These are phyloP conservation scores for Galerina marginata DNA, from an alignment of 768 basidiomycete species.

Conservation along the genomic window DNA sequence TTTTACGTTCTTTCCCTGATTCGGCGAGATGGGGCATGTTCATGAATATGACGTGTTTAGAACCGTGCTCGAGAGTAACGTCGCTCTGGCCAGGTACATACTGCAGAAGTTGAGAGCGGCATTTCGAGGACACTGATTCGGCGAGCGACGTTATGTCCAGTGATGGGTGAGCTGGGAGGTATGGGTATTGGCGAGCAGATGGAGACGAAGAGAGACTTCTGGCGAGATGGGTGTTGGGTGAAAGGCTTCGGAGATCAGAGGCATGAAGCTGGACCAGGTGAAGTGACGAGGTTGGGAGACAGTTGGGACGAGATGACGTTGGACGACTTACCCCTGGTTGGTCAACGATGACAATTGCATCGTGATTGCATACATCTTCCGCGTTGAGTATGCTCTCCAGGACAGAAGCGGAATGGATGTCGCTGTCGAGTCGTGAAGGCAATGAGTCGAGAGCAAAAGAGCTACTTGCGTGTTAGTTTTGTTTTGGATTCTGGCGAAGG, in stretches of 20 bases:
- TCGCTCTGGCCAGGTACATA: slow-evolving; percentile 43
- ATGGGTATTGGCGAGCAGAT: slow-evolving; percentile 66
- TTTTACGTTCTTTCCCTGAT: slow-evolving; percentile 48
- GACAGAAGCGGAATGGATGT: slow-evolving; percentile 38
- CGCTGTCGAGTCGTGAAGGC: slow-evolving; percentile 35
- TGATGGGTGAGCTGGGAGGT: slow-evolving; percentile 45
- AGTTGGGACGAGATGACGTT: neutral
- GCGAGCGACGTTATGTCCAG: slow-evolving; percentile 42
- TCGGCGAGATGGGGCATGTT: slow-evolving; percentile 57
- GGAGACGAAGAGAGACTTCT: slow-evolving; percentile 52
- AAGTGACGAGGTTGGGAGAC: neutral
- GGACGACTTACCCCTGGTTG: slow-evolving; percentile 69
- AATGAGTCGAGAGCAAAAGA: slow-evolving; percentile 52
- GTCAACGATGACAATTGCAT: slow-evolving; percentile 70
- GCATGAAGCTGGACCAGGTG: slow-evolving; percentile 62
- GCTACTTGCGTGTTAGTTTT: slow-evolving; percentile 36
- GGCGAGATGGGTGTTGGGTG: slow-evolving; percentile 52
- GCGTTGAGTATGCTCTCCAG: slow-evolving; percentile 49
- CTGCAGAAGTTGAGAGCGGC: slow-evolving; percentile 55
- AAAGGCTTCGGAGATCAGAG: slow-evolving; percentile 72
- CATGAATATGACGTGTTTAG: slow-evolving; percentile 63
- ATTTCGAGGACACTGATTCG: slow-evolving; percentile 52
- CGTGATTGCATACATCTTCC: slow-evolving; percentile 62
- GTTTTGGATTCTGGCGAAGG: neutral
- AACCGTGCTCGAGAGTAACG: slow-evolving; percentile 38